Evolutionary conservation across 2,329 filamentous ascomycete genomes (phyloP), one percentile per base, ranked within the genome.

Genomic region (Xylaria arbuscula): DNA sequence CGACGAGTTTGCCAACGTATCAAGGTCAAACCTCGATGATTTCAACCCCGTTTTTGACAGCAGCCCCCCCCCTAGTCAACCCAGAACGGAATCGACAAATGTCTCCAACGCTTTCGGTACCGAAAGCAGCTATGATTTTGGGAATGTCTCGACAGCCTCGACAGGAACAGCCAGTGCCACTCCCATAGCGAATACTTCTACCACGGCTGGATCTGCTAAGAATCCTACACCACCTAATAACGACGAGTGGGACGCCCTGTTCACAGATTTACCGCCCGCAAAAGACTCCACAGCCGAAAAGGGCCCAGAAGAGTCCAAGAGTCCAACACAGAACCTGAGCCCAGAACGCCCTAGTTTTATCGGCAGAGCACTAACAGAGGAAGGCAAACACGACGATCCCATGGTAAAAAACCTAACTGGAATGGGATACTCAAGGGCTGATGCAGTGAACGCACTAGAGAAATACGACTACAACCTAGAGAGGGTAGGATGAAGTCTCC

Each of bases 401-500:
- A 95, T 97, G 65, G 82, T 98, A 73, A 97, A 97, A 84, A 90
- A 94, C 74, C 80, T 98, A 76, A 97, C 93, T 0, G 87, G 88
- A 10, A 97, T 98, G 94, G 95, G 95, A 0, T 98, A 97, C 78
- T 82, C 89, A 4, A 86, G 95, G 36, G 83, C 85, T 8, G 89
- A 93, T 59, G 92, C 93, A 17, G 82, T 98, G 42, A 85, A 85
- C 58, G 95, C 96, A 28, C 82, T 98, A 78, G 95, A 98, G 84
- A 94, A 95, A 80, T 97, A 92, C 79, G 94, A 98, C 82, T 98
- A 98, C 81, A 96, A 98, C 80, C 87, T 98, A 78, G 94, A 97
- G 81, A 93, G 93, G 88, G 95, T 97, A 82, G 83, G 89, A 62
- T 72, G 59, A 71, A 55, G 64, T 64, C 81, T 70, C 62, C 64